Evolutionary conservation across 345 rosid genomes (phyloP).

Genomic region (Euphorbia tirucalli): DNA sequence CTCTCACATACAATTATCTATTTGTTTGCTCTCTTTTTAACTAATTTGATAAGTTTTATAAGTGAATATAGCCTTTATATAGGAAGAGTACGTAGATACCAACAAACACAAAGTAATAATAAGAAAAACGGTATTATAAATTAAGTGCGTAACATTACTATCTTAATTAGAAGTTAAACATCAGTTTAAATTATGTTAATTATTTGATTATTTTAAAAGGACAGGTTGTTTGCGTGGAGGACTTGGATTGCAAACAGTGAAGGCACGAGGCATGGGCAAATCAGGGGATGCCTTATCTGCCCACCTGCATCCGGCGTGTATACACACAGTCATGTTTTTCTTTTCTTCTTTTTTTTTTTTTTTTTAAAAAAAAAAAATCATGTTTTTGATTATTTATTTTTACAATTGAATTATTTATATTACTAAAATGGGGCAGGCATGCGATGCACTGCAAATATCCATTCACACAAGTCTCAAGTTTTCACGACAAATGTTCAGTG

Average conservation of each 20-base stretch:
- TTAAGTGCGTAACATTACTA: neutral
- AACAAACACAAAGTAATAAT: neutral
- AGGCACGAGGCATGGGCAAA: neutral
- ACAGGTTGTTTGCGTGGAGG: neutral
- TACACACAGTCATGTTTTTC: neutral
- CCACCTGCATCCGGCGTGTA: neutral
- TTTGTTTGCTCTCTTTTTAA: neutral
- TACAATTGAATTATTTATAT: no score
- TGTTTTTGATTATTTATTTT: no score
- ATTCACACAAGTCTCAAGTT: no score
- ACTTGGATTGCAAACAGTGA: neutral
- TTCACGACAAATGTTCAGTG: no score
- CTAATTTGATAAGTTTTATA: neutral
- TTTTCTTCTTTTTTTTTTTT: no score
- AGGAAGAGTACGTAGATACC: neutral
- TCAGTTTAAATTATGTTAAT: neutral
- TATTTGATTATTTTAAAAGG: neutral
- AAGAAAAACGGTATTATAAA: no score
- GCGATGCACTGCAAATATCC: neutral
- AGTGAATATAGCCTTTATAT: neutral
- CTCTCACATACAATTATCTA: neutral
- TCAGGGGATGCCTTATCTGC: neutral
- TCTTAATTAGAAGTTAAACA: no score
- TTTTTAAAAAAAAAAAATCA: no score
- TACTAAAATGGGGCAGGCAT: neutral